Percentiles rank a stretch among this genome's conserved stretches.
Evolutionary conservation across 2,329 filamentous ascomycete genomes (phyloP).

Genomic region (Cladophialophora carrionii): DNA sequence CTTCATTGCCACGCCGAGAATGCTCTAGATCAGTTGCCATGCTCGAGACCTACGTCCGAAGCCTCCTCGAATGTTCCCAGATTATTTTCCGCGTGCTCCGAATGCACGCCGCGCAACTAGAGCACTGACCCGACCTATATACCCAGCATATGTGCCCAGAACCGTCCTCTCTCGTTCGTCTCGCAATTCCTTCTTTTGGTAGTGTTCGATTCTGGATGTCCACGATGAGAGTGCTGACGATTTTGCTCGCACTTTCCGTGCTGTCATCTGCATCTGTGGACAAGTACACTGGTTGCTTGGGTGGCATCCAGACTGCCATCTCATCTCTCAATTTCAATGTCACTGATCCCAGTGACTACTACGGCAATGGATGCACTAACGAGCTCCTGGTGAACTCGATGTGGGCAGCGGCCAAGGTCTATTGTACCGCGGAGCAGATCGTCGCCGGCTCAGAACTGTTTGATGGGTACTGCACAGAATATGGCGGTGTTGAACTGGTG

Average conservation of each 20-base stretch:
- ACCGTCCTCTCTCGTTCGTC: not conserved
- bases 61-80: not conserved
- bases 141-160: not conserved
- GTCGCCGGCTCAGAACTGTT: slow-evolving; percentile 35
- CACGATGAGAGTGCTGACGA: slow-evolving; percentile 14
- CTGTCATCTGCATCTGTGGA: slow-evolving; percentile 5
- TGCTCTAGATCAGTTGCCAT: not conserved
- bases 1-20: not conserved
- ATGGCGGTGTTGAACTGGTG: slow-evolving; percentile 40
- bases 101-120: not conserved
- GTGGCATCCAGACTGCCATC: slow-evolving; percentile 23
- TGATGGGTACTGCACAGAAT: slow-evolving; percentile 30
- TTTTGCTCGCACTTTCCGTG: slow-evolving; percentile 14
- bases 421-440: slow-evolving; percentile 39
- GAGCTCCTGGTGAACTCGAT: slow-evolving; percentile 43
- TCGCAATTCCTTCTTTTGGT: not conserved
- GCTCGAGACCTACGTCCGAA: not conserved
- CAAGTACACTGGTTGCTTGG: slow-evolving; percentile 14
- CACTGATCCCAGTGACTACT: slow-evolving; percentile 18
- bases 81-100: not conserved
- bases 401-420: slow-evolving; percentile 44
- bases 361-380: slow-evolving; percentile 41
- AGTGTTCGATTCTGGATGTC: not conserved
- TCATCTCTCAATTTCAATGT: slow-evolving; percentile 24
- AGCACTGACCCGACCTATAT: not conserved